Evolutionary conservation across 164 flowering plant genomes (phyloP).

Genomic region (Vitis amurensis): DNA sequence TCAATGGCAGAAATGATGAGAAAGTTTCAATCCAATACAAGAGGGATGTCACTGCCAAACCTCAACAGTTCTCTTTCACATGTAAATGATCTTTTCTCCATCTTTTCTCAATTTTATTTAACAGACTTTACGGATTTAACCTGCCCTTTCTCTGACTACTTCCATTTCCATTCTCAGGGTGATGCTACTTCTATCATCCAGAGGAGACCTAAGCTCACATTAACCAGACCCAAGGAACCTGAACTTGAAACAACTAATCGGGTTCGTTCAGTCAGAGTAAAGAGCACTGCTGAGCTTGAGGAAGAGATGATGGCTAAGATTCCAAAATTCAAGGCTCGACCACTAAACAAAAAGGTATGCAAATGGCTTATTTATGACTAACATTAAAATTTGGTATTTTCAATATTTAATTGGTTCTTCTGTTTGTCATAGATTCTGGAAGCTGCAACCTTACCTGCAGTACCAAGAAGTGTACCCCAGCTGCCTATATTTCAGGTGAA

Average conservation of each 20-base stretch:
- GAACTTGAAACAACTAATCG: constrained; percentile 83
- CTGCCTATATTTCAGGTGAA: constrained; percentile 82
- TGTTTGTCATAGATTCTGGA: constrained; percentile 58
- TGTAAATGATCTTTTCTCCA: constrained; percentile 28
- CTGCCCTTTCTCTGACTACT: not conserved
- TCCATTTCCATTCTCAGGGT: constrained; percentile 23
- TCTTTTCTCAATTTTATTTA: not conserved
- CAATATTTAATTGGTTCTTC: not conserved
- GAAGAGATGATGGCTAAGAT: constrained; percentile 95
- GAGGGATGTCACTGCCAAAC: constrained; percentile 56
- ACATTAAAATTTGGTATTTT: no score
- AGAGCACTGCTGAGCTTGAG: constrained; percentile 90
- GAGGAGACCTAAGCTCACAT: constrained; percentile 59
- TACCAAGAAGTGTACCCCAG: constrained; percentile 76
- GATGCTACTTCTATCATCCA: constrained; percentile 37
- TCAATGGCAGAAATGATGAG: constrained; percentile 84
- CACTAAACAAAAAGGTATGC: constrained; percentile 82
- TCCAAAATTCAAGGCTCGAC: constrained; percentile 93
- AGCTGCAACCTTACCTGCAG: constrained; percentile 62
- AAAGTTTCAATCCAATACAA: constrained; percentile 77
- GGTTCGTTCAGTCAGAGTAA: constrained; percentile 58
- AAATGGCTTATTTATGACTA: no score
- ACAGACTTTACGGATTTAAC: no score
- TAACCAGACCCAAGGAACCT: constrained; percentile 88
- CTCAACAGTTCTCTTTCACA: constrained; percentile 40